Evolutionary conservation across 345 rosid genomes (phyloP).

Genomic region (Salix purpurea): DNA sequence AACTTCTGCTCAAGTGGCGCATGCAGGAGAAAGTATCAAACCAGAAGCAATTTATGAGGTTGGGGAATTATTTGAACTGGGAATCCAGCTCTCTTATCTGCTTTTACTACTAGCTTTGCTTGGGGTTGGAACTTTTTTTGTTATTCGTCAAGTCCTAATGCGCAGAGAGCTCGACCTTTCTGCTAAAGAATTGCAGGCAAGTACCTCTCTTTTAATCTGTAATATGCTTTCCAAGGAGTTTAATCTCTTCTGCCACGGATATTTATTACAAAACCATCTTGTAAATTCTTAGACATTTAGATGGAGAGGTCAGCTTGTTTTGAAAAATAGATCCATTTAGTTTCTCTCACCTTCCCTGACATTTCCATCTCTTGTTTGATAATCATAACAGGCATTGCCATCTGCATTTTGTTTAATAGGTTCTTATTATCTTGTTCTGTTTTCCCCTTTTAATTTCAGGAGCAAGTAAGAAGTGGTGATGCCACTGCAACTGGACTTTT

Average conservation of each 20-base stretch:
- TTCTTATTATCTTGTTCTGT: constrained; percentile 1
- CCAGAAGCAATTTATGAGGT: constrained; percentile 53
- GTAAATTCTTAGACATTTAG: not conserved
- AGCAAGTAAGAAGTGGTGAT: constrained; percentile 99
- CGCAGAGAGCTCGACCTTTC: constrained; percentile 98
- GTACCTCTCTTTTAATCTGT: not conserved
- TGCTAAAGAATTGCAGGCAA: constrained; percentile 90
- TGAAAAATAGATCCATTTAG: not conserved
- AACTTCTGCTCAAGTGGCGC: constrained; percentile 51
- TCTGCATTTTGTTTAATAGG: not conserved
- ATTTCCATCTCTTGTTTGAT: not conserved
- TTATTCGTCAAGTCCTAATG: constrained; percentile 90
- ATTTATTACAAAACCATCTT: not conserved
- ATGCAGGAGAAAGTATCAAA: constrained; percentile 47
- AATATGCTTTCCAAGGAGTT: not conserved
- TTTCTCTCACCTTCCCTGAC: not conserved
- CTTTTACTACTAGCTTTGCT: constrained; percentile 70
- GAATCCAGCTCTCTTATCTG: constrained; percentile 89
- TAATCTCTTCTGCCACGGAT: not conserved
- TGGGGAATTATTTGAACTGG: constrained; percentile 78
- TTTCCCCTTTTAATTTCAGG: constrained; percentile 42
- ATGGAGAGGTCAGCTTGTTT: not conserved
- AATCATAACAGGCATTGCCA: not conserved
- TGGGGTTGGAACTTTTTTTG: constrained; percentile 84
- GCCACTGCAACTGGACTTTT: constrained; percentile 90